Conservation (phyloP, 306 rosid genomes). For the Vigna unguiculata region DNA sequence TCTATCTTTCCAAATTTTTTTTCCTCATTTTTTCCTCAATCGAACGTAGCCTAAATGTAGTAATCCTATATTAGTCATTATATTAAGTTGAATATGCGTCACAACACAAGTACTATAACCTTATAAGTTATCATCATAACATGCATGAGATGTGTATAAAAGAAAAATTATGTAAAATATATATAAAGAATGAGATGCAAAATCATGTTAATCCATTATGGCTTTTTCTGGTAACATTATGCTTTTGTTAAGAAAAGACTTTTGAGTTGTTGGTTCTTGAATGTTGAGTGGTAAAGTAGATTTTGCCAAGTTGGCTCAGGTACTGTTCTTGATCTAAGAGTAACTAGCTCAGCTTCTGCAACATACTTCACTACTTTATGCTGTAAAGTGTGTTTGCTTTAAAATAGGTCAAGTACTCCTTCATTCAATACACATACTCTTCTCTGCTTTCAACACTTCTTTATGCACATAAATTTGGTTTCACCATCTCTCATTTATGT, state of each 20-base stretch:
- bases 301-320: slow-evolving; percentile 18
- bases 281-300: slow-evolving; percentile 21
- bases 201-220: background rate
- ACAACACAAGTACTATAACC: background rate
- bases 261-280: slow-evolving; percentile 7
- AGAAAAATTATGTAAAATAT: background rate
- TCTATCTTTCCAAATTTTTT: too few species aligned
- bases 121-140: background rate
- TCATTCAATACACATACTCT: slow-evolving; percentile 3
- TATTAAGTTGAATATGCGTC: background rate
- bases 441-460: background rate
- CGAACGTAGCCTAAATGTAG: too few species aligned
- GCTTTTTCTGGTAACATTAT: background rate
- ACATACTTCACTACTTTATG: slow-evolving; percentile 9
- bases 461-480: background rate
- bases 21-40: too few species aligned
- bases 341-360: background rate
- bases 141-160: background rate
- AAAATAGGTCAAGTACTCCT: slow-evolving; percentile 22
- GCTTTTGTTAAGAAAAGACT: background rate
- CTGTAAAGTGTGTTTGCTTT: background rate
- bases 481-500: slow-evolving; percentile 9
- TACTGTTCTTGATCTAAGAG: background rate
- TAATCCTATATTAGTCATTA: background rate
- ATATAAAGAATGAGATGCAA: background rate